Conservation (phyloP, 257 asterid species). For the Perilla frutescens region DNA sequence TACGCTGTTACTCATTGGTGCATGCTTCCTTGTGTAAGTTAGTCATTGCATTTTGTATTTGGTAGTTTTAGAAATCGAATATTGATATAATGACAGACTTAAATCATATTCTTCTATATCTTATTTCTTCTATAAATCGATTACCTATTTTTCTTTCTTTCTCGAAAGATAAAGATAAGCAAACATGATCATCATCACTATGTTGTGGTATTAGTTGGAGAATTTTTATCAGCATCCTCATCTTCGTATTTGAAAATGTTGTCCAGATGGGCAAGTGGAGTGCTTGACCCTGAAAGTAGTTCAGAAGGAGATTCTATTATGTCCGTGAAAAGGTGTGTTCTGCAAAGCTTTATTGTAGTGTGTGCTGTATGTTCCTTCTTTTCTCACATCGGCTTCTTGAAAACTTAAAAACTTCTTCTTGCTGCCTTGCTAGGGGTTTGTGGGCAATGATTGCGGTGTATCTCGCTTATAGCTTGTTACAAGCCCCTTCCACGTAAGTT, state of each 20-base stretch:
- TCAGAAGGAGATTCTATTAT: conserved; percentile 58
- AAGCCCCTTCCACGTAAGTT: conserved; percentile 98
- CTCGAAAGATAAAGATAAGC: conserved; percentile 4
- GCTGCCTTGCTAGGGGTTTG: conserved; percentile 69
- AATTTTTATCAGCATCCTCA: neutral
- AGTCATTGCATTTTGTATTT: neutral
- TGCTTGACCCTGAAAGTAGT: conserved; percentile 75
- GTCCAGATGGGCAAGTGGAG: conserved; percentile 97
- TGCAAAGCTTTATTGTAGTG: neutral
- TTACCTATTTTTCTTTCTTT: neutral
- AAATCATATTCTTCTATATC: neutral
- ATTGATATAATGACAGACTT: conserved; percentile 21
- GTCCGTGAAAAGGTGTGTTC: conserved; percentile 82
- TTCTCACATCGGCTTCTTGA: neutral
- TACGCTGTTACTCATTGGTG: conserved; percentile 82
- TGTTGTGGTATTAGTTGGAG: neutral
- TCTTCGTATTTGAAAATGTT: conserved; percentile 31
- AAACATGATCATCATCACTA: neutral
- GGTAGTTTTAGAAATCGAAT: neutral
- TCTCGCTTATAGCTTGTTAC: conserved; percentile 95
- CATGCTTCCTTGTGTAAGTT: conserved; percentile 94
- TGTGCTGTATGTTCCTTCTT: conserved; percentile 2
- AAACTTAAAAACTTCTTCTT: conserved; percentile 29
- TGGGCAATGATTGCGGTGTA: conserved; percentile 97
- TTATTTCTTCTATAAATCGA: conserved; percentile 8